Conservation (phyloP, 257 asterid species). For the Salvia hispanica region DNA sequence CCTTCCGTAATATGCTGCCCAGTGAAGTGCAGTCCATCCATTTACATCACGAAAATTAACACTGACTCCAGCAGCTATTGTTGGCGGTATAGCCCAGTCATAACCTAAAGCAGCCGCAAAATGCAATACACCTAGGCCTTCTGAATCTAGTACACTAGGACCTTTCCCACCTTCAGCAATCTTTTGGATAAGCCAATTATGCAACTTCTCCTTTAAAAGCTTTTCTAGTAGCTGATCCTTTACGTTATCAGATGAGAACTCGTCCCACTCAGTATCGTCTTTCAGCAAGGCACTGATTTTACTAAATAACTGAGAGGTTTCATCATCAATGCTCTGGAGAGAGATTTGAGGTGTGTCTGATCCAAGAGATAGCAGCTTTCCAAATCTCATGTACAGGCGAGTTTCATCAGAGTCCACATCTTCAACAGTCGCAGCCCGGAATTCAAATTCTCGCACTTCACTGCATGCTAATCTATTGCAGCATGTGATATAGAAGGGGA, state of each 20-base stretch:
- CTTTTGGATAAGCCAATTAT: slow-evolving; percentile 75
- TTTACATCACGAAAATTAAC: slow-evolving; percentile 80
- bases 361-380: slow-evolving; percentile 63
- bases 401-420: slow-evolving; percentile 63
- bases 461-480: slow-evolving; percentile 96
- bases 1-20: slow-evolving; percentile 98
- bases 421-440: slow-evolving; percentile 44
- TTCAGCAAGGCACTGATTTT: slow-evolving; percentile 59
- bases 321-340: slow-evolving; percentile 39
- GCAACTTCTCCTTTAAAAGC: slow-evolving; percentile 74
- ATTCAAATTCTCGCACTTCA: slow-evolving; percentile 91
- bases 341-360: slow-evolving; percentile 41
- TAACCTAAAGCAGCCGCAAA: slow-evolving; percentile 86
- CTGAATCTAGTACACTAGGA: slow-evolving; percentile 67
- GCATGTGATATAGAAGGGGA: slow-evolving; percentile 84
- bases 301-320: slow-evolving; percentile 44
- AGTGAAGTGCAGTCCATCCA: slow-evolving; percentile 97
- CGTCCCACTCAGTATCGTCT: slow-evolving; percentile 74
- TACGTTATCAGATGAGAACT: slow-evolving; percentile 52
- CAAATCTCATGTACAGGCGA: slow-evolving; percentile 72
- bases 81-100: slow-evolving; percentile 88
- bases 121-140: slow-evolving; percentile 89
- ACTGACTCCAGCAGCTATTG: slow-evolving; percentile 75
- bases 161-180: slow-evolving; percentile 80
- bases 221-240: slow-evolving; percentile 66